These are phyloP conservation scores for Funneliformis mosseae DNA, from an alignment of 192 early-diverging fungal species.

Conservation along the genomic window DNA sequence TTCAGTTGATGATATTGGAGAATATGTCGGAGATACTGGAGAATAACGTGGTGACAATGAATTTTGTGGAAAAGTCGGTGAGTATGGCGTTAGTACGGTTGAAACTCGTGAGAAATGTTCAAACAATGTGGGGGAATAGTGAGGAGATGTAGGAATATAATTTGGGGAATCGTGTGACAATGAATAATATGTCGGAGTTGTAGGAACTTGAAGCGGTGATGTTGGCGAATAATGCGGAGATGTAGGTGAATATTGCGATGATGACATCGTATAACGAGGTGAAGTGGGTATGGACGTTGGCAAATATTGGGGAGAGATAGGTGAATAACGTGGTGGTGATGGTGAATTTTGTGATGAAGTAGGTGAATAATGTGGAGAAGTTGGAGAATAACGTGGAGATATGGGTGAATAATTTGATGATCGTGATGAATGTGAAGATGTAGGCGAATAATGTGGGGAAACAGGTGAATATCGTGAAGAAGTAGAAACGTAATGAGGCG, in stretches of 20 bases:
- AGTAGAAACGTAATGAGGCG: background rate
- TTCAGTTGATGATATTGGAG: background rate
- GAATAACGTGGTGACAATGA: too few relatives aligned
- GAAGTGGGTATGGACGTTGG: background rate
- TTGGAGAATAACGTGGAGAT: background rate
- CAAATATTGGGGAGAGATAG: background rate
- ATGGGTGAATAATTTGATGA: background rate
- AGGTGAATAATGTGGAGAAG: background rate
- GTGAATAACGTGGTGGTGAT: background rate
- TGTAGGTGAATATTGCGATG: background rate
- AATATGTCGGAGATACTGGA: background rate
- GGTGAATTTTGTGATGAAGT: background rate
- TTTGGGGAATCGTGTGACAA: background rate
- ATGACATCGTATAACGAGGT: background rate
- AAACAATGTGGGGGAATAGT: background rate
- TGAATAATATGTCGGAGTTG: too few relatives aligned
- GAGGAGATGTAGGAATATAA: background rate
- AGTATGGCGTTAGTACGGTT: background rate
- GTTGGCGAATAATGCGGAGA: slow-evolving; percentile 1
- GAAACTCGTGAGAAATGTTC: background rate
- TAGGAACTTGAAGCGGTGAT: background rate
- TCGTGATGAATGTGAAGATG: background rate
- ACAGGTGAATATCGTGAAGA: background rate
- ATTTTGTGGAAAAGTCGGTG: background rate
- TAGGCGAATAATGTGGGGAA: background rate